Evolutionary conservation across 805 yeast species (phyloP), one percentile per base, ranked within the genome.

Genomic region (Metschnikowia continentalis): DNA sequence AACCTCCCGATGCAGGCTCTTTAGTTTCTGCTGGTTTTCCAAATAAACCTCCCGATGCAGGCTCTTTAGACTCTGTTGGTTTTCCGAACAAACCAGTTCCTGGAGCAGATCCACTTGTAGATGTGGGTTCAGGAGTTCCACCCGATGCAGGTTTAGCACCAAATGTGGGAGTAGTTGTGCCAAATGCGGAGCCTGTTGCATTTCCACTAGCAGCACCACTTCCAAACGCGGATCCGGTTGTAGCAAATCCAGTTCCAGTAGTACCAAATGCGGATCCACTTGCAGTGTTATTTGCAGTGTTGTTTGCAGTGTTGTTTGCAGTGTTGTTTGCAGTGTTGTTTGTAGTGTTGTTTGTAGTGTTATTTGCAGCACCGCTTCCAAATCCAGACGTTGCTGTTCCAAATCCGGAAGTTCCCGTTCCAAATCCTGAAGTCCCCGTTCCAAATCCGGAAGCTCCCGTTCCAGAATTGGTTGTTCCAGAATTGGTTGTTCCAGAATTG

Each of bases 1-100:
- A 45, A 10, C 22, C n/a, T 14, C 48, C 51, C 4, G 47, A 23
- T 8, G 48, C 46, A 11, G 50, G 42, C 30, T 8, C 20, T 26
- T 32, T 35, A 19, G 32, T 17, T 20, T 35, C 20, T 14, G 19
- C 35, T 8, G 30, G 41, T 11, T 14, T 20, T 42, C 26, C 49
- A 19, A 32, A 36, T 14, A 20, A 47, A 22, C 20, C 33, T 3
- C 43, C 33, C 15, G 52, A 54, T 17, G 35, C 39, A 23, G 40
- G 23, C 17, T 44, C 15, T 15, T 20, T 13, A 22, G 35, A 15
- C 14, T 30, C 33, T 14, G 23, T 26, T 23, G 30, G 30, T 23
- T 23, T 23, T 13, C 54, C 54, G 10, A 51, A 48, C 17, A 44
- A 45, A 10, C 17, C 8, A 26, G 30, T 8, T 10, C 30, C 30